These are phyloP conservation scores for Acrocalymma vagum DNA, from an alignment of 2,329 filamentous ascomycete species.

Conservation along the genomic window DNA sequence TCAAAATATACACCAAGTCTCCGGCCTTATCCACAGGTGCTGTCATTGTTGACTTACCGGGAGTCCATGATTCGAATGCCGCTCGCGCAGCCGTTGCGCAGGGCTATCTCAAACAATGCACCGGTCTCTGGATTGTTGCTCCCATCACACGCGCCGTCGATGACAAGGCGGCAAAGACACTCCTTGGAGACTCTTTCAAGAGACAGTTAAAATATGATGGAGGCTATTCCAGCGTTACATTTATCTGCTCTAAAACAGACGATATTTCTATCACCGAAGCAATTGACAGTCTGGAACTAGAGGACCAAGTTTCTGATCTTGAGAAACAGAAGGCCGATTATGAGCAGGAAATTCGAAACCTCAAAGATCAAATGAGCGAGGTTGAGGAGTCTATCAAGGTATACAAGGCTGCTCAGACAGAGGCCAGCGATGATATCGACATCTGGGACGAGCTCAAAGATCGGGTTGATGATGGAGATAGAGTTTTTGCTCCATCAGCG, in stretches of 20 bases:
- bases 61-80: slow-evolving; percentile 67
- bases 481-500: slow-evolving; percentile 49
- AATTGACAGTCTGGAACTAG: slow-evolving; percentile 46
- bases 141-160: slow-evolving; percentile 69
- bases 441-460: slow-evolving; percentile 54
- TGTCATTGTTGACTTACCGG: slow-evolving; percentile 67
- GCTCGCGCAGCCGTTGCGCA: slow-evolving; percentile 66
- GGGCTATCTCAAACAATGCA: slow-evolving; percentile 68
- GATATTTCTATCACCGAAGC: slow-evolving; percentile 63
- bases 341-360: slow-evolving; percentile 22
- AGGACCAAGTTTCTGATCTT: slow-evolving; percentile 38
- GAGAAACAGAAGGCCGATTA: slow-evolving; percentile 29
- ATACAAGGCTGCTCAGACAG: slow-evolving; percentile 43
- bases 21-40: slow-evolving; percentile 62
- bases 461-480: slow-evolving; percentile 51
- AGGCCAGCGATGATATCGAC: slow-evolving; percentile 54
- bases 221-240: slow-evolving; percentile 62
- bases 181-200: slow-evolving; percentile 66
- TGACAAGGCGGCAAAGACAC: slow-evolving; percentile 64
- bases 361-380: slow-evolving; percentile 28
- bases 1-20: slow-evolving; percentile 61
- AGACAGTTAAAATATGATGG: slow-evolving; percentile 68
- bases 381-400: slow-evolving; percentile 45
- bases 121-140: slow-evolving; percentile 68
- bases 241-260: slow-evolving; percentile 71